A percentile compares a stretch with the other conserved stretches of the same genome.
phyloP scores from a whole-genome alignment of 176 grass and related monocot species.

The Urochloa ruziziensis region DNA sequence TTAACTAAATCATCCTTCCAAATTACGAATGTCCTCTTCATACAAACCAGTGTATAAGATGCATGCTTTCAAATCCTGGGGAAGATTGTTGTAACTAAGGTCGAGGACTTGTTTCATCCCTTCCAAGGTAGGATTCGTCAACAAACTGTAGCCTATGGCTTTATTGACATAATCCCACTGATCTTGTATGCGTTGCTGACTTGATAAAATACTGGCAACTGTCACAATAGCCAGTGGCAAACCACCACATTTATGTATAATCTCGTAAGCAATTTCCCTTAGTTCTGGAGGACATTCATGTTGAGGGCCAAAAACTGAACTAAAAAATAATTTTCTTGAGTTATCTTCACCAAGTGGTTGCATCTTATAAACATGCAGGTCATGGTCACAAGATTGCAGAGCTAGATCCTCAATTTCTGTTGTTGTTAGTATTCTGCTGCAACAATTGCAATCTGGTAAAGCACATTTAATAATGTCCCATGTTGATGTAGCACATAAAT shows the following conservation, averaged over 20 bases:
- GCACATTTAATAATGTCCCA: conserved; percentile 23
- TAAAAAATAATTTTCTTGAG: conserved; percentile 30
- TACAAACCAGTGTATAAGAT: conserved; percentile 28
- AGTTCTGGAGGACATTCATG: conserved; percentile 13
- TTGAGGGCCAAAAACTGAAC: background rate
- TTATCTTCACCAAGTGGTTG: background rate
- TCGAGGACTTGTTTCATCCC: conserved; percentile 27
- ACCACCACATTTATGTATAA: conserved; percentile 26
- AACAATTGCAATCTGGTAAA: background rate
- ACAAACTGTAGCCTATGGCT: conserved; percentile 9
- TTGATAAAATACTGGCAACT: background rate
- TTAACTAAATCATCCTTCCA: conserved; percentile 23
- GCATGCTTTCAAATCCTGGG: conserved; percentile 22
- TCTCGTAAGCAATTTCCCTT: background rate
- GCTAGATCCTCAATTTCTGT: conserved; percentile 40
- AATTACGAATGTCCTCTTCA: conserved; percentile 8
- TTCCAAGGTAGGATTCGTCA: background rate
- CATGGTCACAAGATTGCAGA: conserved; percentile 22
- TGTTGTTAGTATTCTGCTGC: conserved; percentile 15
- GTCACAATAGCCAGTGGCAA: conserved; percentile 20
- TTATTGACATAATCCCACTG: conserved; percentile 14
- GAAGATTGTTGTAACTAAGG: conserved; percentile 26
- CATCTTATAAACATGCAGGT: conserved; percentile 19
- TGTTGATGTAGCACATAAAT: conserved; percentile 9
- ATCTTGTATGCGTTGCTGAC: background rate